Evolutionary conservation across 306 rosid species (phyloP), one percentile per base, ranked within the genome.

Genomic region (Citrullus mucosospermus): DNA sequence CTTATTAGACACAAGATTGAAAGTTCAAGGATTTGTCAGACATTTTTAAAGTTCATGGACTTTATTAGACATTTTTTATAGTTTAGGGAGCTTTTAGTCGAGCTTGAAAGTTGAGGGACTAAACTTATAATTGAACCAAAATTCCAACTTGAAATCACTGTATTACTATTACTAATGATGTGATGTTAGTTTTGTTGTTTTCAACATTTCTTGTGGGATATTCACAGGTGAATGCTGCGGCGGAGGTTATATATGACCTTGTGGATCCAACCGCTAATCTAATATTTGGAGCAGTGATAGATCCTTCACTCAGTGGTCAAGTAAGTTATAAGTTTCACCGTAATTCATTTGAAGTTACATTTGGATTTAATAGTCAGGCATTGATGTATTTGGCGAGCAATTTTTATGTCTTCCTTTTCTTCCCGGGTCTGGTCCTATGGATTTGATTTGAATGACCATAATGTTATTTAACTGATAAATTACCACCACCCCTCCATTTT

Each of bases 211-310:
- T 72, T 5, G 20, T 28, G 8, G 9, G 5, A 28, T 28, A 72
- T 50, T 77, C 82, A 39, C 83, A 95, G 99, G 99, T 95, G 78
- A 95, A 95, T 90, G 97, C 99, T 76, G 99, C 99, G 43, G 99
- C 99, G 17, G 99, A 95, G 87, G 99, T 95, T 78, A 95, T 95
- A 87, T 95, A 95, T 84, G 99, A 95, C 80, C 99, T 95, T 72
- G 99, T 95, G 80, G 99, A 95, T 73, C 99, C 99, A 28, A 89
- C 97, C 78, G 99, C 97, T 74, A 92, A 95, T 84, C 85, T 92
- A 72, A 95, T 95, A 80, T 95, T 95, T 78, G 99, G 99, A 86
- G 97, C 99, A 76, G 99, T 95, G 78, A 89, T 93, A 84, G 99
- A 95, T 90, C 97, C 99, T 78, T 91, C 99, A 0, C 91, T 95